Evolutionary conservation across 345 rosid species (phyloP).

Genomic region (Iberis pinnata): DNA sequence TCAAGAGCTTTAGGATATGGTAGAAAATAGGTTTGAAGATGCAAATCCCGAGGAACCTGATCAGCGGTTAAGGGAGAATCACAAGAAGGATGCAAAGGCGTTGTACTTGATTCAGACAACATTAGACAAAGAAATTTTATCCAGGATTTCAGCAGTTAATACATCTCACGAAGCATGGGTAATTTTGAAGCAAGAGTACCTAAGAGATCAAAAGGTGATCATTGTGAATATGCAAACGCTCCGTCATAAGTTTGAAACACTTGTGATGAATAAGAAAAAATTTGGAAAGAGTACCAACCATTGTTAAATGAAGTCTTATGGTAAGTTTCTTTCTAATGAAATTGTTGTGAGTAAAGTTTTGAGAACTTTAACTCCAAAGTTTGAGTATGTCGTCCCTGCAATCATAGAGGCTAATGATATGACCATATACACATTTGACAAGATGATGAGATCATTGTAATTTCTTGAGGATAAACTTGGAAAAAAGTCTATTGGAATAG

Average conservation of each 20-base stretch:
- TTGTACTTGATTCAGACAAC: background rate
- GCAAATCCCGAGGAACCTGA: background rate
- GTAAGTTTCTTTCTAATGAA: background rate
- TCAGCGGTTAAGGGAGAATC: background rate
- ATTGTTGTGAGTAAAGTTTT: background rate
- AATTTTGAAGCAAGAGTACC: background rate
- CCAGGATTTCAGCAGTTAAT: background rate
- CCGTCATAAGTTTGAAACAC: background rate
- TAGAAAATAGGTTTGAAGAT: background rate
- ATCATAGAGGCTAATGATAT: background rate
- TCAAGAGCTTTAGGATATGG: background rate
- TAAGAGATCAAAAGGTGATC: background rate
- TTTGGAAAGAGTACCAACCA: background rate
- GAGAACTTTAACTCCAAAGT: background rate
- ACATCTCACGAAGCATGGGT: background rate
- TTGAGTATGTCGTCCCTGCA: background rate
- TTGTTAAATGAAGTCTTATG: background rate
- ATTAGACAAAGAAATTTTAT: background rate
- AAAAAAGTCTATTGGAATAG: background rate
- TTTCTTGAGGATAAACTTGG: background rate
- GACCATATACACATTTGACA: background rate
- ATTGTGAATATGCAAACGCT: background rate
- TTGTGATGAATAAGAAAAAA: background rate
- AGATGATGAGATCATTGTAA: background rate
- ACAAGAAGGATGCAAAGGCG: background rate